Conservation (phyloP, 2,329 filamentous ascomycete species). For the Teratosphaeria pseudoeucalypti region DNA sequence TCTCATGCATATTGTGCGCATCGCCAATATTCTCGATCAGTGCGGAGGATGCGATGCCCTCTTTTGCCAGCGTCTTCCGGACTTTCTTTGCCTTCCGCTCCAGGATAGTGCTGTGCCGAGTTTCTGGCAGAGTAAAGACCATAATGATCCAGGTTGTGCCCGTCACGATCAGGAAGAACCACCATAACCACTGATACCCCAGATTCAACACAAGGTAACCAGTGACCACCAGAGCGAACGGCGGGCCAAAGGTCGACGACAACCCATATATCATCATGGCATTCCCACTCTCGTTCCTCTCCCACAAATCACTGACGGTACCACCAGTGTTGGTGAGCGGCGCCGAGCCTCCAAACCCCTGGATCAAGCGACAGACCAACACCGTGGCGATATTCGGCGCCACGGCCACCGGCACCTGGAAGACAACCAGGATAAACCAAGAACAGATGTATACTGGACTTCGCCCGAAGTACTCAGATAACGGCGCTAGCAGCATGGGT, state of each 20-base stretch:
- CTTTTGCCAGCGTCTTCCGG: slow-evolving; percentile 30
- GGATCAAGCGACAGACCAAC: slow-evolving; percentile 27
- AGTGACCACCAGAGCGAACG: slow-evolving; percentile 15
- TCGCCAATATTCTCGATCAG: slow-evolving; percentile 11
- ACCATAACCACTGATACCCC: slow-evolving; percentile 47
- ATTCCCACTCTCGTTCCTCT: not conserved
- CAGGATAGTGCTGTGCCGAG: slow-evolving; percentile 21
- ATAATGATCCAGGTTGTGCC: slow-evolving; percentile 45
- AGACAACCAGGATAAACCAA: slow-evolving; percentile 53
- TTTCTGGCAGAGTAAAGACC: slow-evolving; percentile 20
- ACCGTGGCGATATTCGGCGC: slow-evolving; percentile 58
- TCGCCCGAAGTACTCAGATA: slow-evolving; percentile 45
- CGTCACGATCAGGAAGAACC: slow-evolving; percentile 43
- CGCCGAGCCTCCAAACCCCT: slow-evolving; percentile 40
- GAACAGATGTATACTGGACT: slow-evolving; percentile 32
- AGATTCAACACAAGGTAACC: slow-evolving; percentile 39
- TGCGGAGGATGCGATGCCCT: not conserved
- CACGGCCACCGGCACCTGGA: slow-evolving; percentile 54
- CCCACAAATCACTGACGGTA: not conserved
- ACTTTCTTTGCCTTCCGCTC: slow-evolving; percentile 56
- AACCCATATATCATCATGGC: not conserved
- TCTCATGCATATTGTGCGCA: slow-evolving; percentile 6
- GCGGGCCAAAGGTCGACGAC: not conserved
- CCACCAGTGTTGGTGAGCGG: slow-evolving; percentile 62
- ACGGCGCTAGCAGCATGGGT: slow-evolving; percentile 53